These are phyloP conservation scores for Striga hermonthica DNA, from an alignment of 305 asterid genomes.

Conservation along the genomic window DNA sequence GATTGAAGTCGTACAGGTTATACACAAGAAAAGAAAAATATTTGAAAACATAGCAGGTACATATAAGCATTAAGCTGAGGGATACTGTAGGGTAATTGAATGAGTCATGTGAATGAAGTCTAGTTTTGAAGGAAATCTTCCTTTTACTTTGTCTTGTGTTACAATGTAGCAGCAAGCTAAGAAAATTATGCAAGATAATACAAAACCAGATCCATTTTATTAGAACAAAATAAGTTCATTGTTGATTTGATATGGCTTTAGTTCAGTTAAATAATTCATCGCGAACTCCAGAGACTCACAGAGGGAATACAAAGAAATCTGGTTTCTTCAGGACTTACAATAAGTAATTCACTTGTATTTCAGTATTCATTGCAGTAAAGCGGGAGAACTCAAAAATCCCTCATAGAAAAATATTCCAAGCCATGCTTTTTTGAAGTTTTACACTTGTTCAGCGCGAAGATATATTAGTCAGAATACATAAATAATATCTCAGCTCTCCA, in stretches of 20 bases:
- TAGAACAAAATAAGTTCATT: slow-evolving; percentile 5
- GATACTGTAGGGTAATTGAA: slow-evolving; percentile 6
- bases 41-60: neutral
- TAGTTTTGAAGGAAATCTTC: slow-evolving; percentile 20
- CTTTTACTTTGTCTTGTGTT: slow-evolving; percentile 4
- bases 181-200: slow-evolving; percentile 4
- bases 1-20: slow-evolving; percentile 8
- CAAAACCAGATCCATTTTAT: neutral
- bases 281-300: slow-evolving; percentile 21
- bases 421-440: slow-evolving; percentile 18
- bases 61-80: neutral
- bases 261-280: slow-evolving; percentile 9
- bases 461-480: slow-evolving; percentile 18
- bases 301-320: slow-evolving; percentile 16
- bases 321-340: slow-evolving; percentile 27
- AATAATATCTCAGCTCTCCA: slow-evolving; percentile 15
- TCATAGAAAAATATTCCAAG: slow-evolving; percentile 12
- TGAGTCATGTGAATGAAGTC: slow-evolving; percentile 20
- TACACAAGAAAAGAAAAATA: slow-evolving; percentile 2
- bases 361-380: slow-evolving; percentile 26
- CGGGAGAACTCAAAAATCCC: slow-evolving; percentile 9
- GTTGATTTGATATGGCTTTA: slow-evolving; percentile 1
- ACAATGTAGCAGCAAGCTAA: slow-evolving; percentile 9
- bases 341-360: slow-evolving; percentile 7
- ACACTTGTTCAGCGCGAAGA: slow-evolving; percentile 27